phyloP scores from a whole-genome alignment of 495 filamentous ascomycete species.

The Tuber magnatum region DNA sequence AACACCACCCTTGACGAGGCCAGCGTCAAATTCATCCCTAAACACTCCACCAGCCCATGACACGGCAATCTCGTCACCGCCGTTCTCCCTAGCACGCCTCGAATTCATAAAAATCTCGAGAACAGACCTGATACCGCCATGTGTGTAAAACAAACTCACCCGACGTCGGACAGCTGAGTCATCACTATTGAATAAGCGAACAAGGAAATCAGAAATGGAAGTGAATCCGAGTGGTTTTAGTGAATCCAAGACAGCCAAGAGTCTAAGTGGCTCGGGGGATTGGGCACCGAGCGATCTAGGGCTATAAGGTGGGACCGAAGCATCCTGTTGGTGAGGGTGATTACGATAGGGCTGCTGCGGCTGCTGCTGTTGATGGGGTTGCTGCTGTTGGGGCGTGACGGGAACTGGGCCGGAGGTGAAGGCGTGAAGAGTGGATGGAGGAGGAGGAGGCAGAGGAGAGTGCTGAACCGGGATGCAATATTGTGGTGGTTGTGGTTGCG shows the following conservation, averaged over 20 bases:
- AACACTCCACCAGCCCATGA: constrained; percentile 35
- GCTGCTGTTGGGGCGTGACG: constrained; percentile 10
- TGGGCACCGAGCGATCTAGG: constrained; percentile 24
- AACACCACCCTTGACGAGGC: constrained; percentile 36
- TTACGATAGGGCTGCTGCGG: constrained; percentile 22
- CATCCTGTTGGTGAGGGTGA: constrained; percentile 4
- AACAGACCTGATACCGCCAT: constrained; percentile 33
- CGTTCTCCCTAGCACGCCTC: constrained; percentile 32
- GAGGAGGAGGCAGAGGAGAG: constrained; percentile 2
- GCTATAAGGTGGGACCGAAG: constrained; percentile 19
- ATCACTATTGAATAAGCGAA: constrained; percentile 29
- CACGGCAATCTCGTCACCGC: constrained; percentile 30
- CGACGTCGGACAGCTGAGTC: constrained; percentile 31
- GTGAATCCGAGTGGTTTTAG: constrained; percentile 33
- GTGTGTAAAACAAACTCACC: constrained; percentile 34
- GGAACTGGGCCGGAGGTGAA: neutral
- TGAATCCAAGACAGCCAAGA: constrained; percentile 30
- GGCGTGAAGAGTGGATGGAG: constrained; percentile 6
- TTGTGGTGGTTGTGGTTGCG: constrained; percentile 20
- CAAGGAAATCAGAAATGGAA: constrained; percentile 31
- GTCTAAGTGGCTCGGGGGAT: constrained; percentile 29
- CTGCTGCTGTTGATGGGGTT: constrained; percentile 14
- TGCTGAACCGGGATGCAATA: constrained; percentile 15
- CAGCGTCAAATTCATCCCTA: constrained; percentile 34
- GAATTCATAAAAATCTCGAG: constrained; percentile 35